Base-by-base conservation (phyloP, 2,329 filamentous ascomycete species). In the Monosporascus sp. region DNA sequence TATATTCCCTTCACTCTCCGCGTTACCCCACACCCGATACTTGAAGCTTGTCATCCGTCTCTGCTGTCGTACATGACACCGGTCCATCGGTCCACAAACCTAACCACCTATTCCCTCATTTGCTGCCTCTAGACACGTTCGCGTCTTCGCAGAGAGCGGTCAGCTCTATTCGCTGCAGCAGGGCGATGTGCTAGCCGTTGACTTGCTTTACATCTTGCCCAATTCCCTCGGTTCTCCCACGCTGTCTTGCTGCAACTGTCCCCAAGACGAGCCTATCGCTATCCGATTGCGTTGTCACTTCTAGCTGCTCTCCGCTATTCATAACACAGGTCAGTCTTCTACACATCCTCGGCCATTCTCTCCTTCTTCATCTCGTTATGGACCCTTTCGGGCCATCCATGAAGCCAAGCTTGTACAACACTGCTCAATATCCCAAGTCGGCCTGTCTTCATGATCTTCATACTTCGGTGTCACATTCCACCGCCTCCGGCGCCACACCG, bases 381-480 rank as follows among this genome's bases (percentile, higher is more conserved):
- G 68, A 70, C 69, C 69, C 69, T 63, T 62, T 57, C 56, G 70
- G 68, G 68, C 69, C 68, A 58, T 59, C 57, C 54, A 61, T 61
- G 61, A 62, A 63, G 67, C 62, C 56, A 59, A 60, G 53, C 24
- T 64, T 69, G 69, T 70, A 69, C 62, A 62, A 61, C 68, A 70
- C 56, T 58, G 59, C 49, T 53, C 43, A 50, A 59, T 61, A 50
- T 60, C 60, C 52, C 55, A 59, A 56, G 49, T 55, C 58, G 52
- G 52, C 59, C 57, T 61, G 62, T 63, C 61, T 60, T 57, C 57
- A 61, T 55, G 62, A 51, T 56, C 62, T 44, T 59, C 55, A 55
- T 53, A 57, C 56, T 54, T 64, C 57, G 61, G 61, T 62, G 57
- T 57, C 61, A 58, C 57, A 58, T 57, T 55, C 60, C 58, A 57